Percentiles rank a stretch among this genome's conserved stretches.
phyloP scores from a whole-genome alignment of 345 rosid species.

The Lumnitzera littorea region DNA sequence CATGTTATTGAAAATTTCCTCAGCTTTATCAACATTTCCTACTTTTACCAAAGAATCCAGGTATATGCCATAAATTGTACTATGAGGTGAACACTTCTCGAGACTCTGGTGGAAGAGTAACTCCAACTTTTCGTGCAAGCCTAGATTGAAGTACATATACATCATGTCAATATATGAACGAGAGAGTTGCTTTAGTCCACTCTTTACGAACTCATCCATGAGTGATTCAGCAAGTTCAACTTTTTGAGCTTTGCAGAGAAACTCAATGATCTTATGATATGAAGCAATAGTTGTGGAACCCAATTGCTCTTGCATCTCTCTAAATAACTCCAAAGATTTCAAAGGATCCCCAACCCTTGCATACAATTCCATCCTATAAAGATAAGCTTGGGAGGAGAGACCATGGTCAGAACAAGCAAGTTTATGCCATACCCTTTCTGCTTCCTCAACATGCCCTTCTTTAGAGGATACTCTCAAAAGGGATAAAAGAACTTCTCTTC shows the following conservation, averaged over 20 bases:
- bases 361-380: conserved; percentile 72
- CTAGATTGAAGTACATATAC: conserved; percentile 45
- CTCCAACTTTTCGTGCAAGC: conserved; percentile 50
- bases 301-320: conserved; percentile 52
- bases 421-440: conserved; percentile 62
- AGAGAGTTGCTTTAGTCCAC: conserved; percentile 59
- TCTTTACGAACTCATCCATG: conserved; percentile 49
- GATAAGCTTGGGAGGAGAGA: conserved; percentile 62
- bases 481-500: conserved; percentile 56
- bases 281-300: conserved; percentile 50
- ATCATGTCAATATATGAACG: conserved; percentile 52
- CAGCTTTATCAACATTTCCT: conserved; percentile 54
- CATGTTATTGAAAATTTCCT: conserved; percentile 57
- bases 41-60: conserved; percentile 56
- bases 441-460: conserved; percentile 54
- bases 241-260: conserved; percentile 41
- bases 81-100: conserved; percentile 55
- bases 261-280: conserved; percentile 73
- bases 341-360: conserved; percentile 41
- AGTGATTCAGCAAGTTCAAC: conserved; percentile 52
- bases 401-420: conserved; percentile 23
- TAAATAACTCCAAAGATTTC: conserved; percentile 53
- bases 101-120: conserved; percentile 47
- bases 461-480: conserved; percentile 68
- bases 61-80: conserved; percentile 51